phyloP scores from a whole-genome alignment of 164 flowering plant species.

The Kalanchoe fedtschenkoi region DNA sequence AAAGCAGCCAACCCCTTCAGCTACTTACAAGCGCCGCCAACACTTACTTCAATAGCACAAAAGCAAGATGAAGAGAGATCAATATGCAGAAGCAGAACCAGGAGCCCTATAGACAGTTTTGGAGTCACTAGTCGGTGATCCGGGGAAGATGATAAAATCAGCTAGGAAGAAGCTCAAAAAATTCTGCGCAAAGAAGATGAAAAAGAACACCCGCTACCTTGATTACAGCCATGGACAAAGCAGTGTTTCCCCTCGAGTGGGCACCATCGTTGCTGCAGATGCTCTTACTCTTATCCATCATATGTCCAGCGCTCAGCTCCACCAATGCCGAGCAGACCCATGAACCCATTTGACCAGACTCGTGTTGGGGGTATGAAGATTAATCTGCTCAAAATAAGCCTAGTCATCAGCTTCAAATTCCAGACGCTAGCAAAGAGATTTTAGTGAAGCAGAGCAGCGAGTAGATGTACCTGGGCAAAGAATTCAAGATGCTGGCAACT shows the following conservation, averaged over 20 bases:
- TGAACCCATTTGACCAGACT: neutral
- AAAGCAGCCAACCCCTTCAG: neutral
- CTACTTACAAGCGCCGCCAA: neutral
- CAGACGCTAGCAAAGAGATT: neutral
- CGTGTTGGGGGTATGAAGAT: neutral
- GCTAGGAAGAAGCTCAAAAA: conserved; percentile 4
- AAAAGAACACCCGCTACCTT: neutral
- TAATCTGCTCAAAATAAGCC: neutral
- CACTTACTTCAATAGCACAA: neutral
- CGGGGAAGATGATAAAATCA: conserved; percentile 4
- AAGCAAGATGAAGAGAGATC: too few relatives aligned
- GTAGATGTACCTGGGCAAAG: neutral
- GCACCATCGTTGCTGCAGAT: neutral
- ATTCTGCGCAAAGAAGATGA: neutral
- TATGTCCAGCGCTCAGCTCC: neutral
- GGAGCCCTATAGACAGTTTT: neutral
- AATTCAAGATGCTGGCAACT: neutral
- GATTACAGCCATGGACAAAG: too few relatives aligned
- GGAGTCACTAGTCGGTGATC: too few relatives aligned
- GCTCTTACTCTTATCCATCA: neutral
- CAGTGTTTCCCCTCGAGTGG: neutral
- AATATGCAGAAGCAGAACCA: too few relatives aligned
- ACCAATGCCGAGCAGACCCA: neutral
- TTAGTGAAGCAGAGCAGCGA: neutral
- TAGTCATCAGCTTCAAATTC: too few relatives aligned